A percentile compares a stretch with the other conserved stretches of the same genome.
Evolutionary conservation across 75 land plant species (phyloP).

Genomic region (Ceratopteris richardii): DNA sequence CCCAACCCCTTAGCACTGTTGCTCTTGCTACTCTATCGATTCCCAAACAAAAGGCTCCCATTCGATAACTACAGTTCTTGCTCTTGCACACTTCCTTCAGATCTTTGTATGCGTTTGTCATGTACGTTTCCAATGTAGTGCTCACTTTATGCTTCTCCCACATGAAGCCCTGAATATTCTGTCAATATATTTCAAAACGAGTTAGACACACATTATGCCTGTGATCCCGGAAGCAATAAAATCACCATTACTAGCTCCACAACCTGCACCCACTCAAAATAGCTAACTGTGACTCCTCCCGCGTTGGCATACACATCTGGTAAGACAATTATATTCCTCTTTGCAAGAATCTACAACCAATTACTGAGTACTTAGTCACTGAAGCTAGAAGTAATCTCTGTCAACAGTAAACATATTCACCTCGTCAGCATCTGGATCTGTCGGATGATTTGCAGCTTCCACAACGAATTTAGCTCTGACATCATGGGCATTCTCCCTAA

Average conservation of each 20-base stretch:
- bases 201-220: too few relatives aligned
- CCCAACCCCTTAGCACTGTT: conserved; percentile 83
- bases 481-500: conserved; percentile 38
- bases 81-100: conserved; percentile 69
- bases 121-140: conserved; percentile 54
- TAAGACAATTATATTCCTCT: conserved; percentile 38
- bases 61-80: conserved; percentile 76
- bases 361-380: too few relatives aligned
- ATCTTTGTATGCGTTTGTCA: conserved; percentile 49
- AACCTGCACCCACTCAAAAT: conserved; percentile 99
- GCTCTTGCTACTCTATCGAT: conserved; percentile 79
- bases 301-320: conserved; percentile 59
- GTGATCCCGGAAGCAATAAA: too few relatives aligned
- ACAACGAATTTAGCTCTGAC: conserved; percentile 30
- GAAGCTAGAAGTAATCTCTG: too few relatives aligned
- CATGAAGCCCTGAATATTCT: conserved; percentile 95
- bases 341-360: conserved; percentile 27
- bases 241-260: too few relatives aligned
- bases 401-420: conserved; percentile 5
- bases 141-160: conserved; percentile 90
- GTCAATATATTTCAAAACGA: not conserved
- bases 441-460: conserved; percentile 45
- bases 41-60: conserved; percentile 91
- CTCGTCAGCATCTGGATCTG: conserved; percentile 45
- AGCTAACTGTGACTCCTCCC: conserved; percentile 94